Percentiles rank a stretch among this genome's conserved stretches.
Evolutionary conservation across 139 green algal species (phyloP).

Genomic region (Micromonas pusilla): DNA sequence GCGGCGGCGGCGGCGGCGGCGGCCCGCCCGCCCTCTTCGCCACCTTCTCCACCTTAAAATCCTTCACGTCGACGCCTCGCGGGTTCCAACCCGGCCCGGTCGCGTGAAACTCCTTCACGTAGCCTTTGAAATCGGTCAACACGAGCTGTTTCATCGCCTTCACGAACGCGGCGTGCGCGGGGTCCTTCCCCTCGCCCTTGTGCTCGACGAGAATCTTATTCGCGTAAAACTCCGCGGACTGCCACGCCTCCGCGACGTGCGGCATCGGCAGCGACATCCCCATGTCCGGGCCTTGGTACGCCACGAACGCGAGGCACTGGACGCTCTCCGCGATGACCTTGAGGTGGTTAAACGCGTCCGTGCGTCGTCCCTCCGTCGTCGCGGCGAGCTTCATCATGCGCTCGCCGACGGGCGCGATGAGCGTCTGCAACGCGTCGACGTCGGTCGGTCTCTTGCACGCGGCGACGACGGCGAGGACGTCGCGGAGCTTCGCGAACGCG

Average conservation of each 20-base stretch:
- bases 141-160: slow-evolving; percentile 63
- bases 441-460: slow-evolving; percentile 38
- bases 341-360: slow-evolving; percentile 49
- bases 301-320: slow-evolving; percentile 68
- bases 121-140: slow-evolving; percentile 45
- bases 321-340: slow-evolving; percentile 67
- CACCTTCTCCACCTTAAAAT: slow-evolving; percentile 39
- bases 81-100: slow-evolving; percentile 64
- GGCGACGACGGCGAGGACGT: slow-evolving; percentile 38
- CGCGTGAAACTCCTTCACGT: slow-evolving; percentile 51
- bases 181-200: slow-evolving; percentile 39
- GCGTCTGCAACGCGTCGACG: slow-evolving; percentile 42
- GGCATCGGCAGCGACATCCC: slow-evolving; percentile 64
- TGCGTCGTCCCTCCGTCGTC: slow-evolving; percentile 51
- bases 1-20: slow-evolving; percentile 53
- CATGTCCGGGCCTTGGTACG: slow-evolving; percentile 65
- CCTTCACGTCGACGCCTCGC: slow-evolving; percentile 30
- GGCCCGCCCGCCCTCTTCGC: slow-evolving; percentile 20
- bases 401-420: slow-evolving; percentile 60
- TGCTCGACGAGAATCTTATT: slow-evolving; percentile 83
- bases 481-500: slow-evolving; percentile 33
- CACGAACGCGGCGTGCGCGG: slow-evolving; percentile 58
- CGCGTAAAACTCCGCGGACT: slow-evolving; percentile 77
- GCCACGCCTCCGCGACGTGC: slow-evolving; percentile 70
- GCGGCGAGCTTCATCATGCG: slow-evolving; percentile 49